Base-by-base conservation (phyloP, 164 flowering plant genomes). In the Vitis amurensis region DNA sequence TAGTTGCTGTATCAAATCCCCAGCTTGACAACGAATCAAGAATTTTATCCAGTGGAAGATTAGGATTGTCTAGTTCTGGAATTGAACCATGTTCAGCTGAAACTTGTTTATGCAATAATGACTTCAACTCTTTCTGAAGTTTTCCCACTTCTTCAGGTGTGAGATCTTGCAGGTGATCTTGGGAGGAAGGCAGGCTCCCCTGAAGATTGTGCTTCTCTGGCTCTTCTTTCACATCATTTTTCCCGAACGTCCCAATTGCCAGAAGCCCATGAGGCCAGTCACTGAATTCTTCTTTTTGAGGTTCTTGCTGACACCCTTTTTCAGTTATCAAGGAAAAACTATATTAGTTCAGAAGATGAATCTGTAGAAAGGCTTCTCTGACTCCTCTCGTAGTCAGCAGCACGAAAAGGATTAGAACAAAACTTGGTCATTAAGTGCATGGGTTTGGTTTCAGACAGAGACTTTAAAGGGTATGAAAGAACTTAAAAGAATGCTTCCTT, bases 161-260 rank as follows among this genome's bases (percentile, higher is more conserved):
- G 30, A 84, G 77, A 72, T 85, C 89, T 49, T 61, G 63, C 17
- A 74, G 50, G 4, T 76, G 71, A 30, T 85, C 82, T 47, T 73
- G 61, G 8, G 30, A 55, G 48, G 82, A 79, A 4, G 85, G 55
- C 30, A 66, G 44, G 14, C 68, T 59, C 6, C 72, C 77, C 6
- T 78, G 68, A n/a, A 23, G 11, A 11, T 71, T 78, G 10, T 52
- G 55, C 31, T 27, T 69, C 30, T 71, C 75, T 16, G 69, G 47
- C 2, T 74, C 79, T 65, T 82, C 77, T 47, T 67, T 78, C 50
- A 76, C 1, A 3, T 78, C 63, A 9, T 59, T 77, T 50, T 76
- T 83, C 1, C 91, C 90, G 14, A 91, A 83, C 49, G 97, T 91
- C 2, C 97, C 97, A 44, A 91, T 91, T 11, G 93, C 77, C 17